Percentiles rank a stretch among this genome's conserved stretches.
phyloP scores from a whole-genome alignment of 2,329 filamentous ascomycete species.

The Scedosporium aurantiacum region DNA sequence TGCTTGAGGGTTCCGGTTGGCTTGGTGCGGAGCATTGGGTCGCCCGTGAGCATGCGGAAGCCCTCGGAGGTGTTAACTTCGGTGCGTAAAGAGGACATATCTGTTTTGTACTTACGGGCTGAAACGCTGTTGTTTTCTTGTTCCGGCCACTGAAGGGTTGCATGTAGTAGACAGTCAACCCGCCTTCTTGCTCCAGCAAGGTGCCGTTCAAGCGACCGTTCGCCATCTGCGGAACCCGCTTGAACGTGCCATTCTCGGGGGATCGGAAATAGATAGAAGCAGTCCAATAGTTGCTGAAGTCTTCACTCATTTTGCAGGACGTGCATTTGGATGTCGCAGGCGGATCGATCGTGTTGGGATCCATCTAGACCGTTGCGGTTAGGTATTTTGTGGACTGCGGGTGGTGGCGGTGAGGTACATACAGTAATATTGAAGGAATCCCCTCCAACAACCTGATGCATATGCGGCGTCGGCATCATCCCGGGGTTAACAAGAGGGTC shows the following conservation, averaged over 20 bases:
- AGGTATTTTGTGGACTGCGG: too few relatives aligned
- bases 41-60: conserved; percentile 35
- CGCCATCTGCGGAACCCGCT: conserved; percentile 55
- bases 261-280: conserved; percentile 22
- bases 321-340: not conserved
- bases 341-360: not conserved
- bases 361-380: not conserved
- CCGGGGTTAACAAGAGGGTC: conserved; percentile 10
- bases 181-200: conserved; percentile 30
- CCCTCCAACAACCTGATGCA: conserved; percentile 28
- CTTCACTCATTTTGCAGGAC: conserved; percentile 23
- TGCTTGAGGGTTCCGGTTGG: conserved; percentile 18
- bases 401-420: not conserved
- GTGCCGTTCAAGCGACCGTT: conserved; percentile 20
- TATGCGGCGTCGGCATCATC: conserved; percentile 21
- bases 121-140: conserved; percentile 15
- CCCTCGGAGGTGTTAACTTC: conserved; percentile 17
- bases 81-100: not conserved
- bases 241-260: conserved; percentile 34
- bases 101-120: conserved; percentile 26
- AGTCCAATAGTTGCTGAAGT: conserved; percentile 23
- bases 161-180: conserved; percentile 31
- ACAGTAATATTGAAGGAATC: conserved; percentile 24
- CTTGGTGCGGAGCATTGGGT: conserved; percentile 22
- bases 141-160: conserved; percentile 15